Evolutionary conservation across 768 basidiomycete genomes (phyloP), one percentile per base, ranked within the genome.

Genomic region (Agrocybe chaxingu): DNA sequence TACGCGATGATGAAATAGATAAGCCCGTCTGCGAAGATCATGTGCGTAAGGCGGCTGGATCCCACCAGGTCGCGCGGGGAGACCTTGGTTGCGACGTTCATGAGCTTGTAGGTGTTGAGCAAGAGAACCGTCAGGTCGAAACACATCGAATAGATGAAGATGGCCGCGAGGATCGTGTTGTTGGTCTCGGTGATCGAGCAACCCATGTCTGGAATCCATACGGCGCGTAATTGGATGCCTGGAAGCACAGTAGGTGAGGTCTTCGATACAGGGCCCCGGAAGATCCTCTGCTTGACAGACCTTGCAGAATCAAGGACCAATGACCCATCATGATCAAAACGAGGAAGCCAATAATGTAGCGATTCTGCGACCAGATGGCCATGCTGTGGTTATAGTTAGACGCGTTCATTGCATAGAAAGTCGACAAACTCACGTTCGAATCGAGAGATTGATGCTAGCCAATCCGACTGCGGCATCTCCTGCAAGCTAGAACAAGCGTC

Each of bases 1-100:
- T 57, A 87, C 80, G 88, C 88, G 44, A 90, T 77, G 53, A 90
- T 66, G 69, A 90, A 90, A 67, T 78, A 90, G 47, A 87, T 80
- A 8, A 91, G 66, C 13, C 87, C 87, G 50, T 89, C 86, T 10
- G 75, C 67, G 62, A 88, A 89, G 30, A 90, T 81, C 70, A 89
- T 71, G 30, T 75, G 73, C 18, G 80, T 73, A 10, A 89, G 76
- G 44, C 73, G 73, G 56, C 74, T 79, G 34, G 66, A 62, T 13
- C 63, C 68, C 53, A 64, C 57, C 29, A 48, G 24, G 36, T 41
- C 38, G 55, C 24, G 24, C 24, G 24, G 24, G 24, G 59, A 34
- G 37, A 47, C 52, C 43, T 63, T 38, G 4, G 57, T 52, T 39
- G 57, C 36, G 44, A 55, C 56, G 2, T 69, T 63, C 7, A 71